These are phyloP conservation scores for Hypsizygus ulmarius DNA, from an alignment of 1,284 basidiomycete species.

Conservation along the genomic window DNA sequence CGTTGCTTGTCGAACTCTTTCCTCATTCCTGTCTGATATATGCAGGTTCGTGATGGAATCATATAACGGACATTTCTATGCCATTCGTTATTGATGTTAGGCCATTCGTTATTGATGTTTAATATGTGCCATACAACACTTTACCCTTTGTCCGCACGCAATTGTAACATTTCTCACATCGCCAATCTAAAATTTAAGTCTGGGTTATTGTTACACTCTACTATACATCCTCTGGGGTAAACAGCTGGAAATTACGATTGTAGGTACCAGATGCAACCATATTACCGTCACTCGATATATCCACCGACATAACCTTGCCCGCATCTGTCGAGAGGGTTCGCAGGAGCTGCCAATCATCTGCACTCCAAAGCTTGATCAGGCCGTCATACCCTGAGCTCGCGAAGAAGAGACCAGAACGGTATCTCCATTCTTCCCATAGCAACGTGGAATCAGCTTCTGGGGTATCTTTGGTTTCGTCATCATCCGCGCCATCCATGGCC, in stretches of 20 bases:
- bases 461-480: conserved; percentile 34
- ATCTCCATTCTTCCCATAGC: conserved; percentile 62
- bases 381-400: conserved; percentile 95
- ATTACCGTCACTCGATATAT: conserved; percentile 80
- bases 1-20: background rate
- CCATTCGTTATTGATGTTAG: conserved; percentile 4
- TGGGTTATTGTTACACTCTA: conserved; percentile 14
- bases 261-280: conserved; percentile 89
- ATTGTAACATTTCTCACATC: conserved; percentile 26
- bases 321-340: conserved; percentile 89
- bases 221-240: conserved; percentile 62
- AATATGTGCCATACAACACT: conserved; percentile 5
- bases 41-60: conserved; percentile 65
- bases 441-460: conserved; percentile 34
- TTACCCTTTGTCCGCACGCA: conserved; percentile 13
- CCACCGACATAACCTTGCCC: conserved; percentile 98
- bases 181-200: conserved; percentile 17
- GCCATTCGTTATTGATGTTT: conserved; percentile 4
- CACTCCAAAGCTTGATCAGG: conserved; percentile 93
- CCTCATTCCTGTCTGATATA: conserved; percentile 4
- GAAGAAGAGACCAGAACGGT: conserved; percentile 87
- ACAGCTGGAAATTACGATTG: conserved; percentile 92
- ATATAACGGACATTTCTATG: conserved; percentile 39
- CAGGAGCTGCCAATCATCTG: conserved; percentile 96
- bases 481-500: conserved; percentile 36